Evolutionary conservation across 345 rosid genomes (phyloP).

Genomic region (Citrus australasica): DNA sequence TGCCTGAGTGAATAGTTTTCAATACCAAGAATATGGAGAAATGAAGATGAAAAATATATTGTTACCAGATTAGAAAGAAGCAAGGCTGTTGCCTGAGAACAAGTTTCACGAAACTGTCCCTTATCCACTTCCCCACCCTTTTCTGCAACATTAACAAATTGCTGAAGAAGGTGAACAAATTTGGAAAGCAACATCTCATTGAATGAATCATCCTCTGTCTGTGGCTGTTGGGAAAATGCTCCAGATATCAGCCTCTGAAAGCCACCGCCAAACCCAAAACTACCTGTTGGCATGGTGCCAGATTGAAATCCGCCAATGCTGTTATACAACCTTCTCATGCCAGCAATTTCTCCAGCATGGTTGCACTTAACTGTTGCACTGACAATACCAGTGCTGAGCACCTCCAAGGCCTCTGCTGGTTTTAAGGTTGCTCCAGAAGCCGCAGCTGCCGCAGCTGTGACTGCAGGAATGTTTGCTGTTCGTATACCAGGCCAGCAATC

Average conservation of each 20-base stretch:
- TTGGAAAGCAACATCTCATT: constrained; percentile 81
- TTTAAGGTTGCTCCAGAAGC: constrained; percentile 95
- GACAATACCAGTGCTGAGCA: constrained; percentile 87
- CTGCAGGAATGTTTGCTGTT: constrained; percentile 95
- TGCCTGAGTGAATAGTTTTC: not conserved
- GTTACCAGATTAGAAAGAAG: constrained; percentile 93
- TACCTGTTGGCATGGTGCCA: constrained; percentile 51
- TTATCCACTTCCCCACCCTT: constrained; percentile 91
- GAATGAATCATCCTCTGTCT: constrained; percentile 76
- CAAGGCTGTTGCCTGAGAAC: constrained; percentile 96
- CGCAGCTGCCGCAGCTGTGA: constrained; percentile 98
- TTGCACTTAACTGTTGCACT: constrained; percentile 97
- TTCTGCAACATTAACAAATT: constrained; percentile 83
- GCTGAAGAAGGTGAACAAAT: constrained; percentile 90
- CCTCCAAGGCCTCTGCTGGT: constrained; percentile 86
- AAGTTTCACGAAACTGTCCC: constrained; percentile 78
- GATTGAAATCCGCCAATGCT: constrained; percentile 94
- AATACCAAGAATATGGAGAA: not conserved
- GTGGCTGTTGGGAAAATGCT: constrained; percentile 71
- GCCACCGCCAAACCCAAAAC: constrained; percentile 57
- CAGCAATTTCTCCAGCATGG: constrained; percentile 98
- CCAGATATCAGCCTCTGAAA: constrained; percentile 89
- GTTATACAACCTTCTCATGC: constrained; percentile 94
- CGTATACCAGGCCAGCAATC: constrained; percentile 83
- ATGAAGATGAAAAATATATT: constrained; percentile 1